Percentiles rank a stretch among this genome's conserved stretches.
Evolutionary conservation across 768 basidiomycete genomes (phyloP).

Genomic region (Cyclocybe cylindracea): DNA sequence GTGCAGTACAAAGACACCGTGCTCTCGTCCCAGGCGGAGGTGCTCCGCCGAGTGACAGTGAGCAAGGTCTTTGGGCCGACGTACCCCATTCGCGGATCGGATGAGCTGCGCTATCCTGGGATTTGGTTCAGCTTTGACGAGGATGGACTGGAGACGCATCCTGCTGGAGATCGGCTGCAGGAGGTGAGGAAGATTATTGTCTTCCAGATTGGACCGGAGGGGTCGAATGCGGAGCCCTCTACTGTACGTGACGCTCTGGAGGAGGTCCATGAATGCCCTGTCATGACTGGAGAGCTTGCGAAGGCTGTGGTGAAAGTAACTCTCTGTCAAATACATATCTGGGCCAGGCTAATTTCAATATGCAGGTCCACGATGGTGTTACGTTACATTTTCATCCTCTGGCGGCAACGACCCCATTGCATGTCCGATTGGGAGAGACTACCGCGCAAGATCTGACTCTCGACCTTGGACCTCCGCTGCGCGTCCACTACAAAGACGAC

Average conservation of each 20-base stretch:
- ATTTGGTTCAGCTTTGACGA: constrained; percentile 86
- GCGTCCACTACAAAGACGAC: constrained; percentile 86
- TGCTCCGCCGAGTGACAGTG: constrained; percentile 64
- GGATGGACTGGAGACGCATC: constrained; percentile 56
- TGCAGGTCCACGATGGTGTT: constrained; percentile 74
- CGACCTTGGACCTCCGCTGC: constrained; percentile 77
- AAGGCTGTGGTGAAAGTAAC: constrained; percentile 68
- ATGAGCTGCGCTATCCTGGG: constrained; percentile 80
- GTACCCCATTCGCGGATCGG: constrained; percentile 51
- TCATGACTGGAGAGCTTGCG: constrained; percentile 73
- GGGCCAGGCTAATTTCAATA: no score
- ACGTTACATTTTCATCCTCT: constrained; percentile 67
- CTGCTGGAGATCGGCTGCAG: constrained; percentile 64
- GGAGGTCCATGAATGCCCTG: constrained; percentile 63
- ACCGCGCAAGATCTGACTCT: constrained; percentile 80
- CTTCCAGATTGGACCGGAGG: constrained; percentile 63
- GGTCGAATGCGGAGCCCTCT: constrained; percentile 22
- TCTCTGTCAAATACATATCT: not conserved
- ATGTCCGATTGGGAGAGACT: constrained; percentile 70
- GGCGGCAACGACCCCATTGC: constrained; percentile 43
- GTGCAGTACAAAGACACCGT: constrained; percentile 67
- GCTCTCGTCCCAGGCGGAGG: constrained; percentile 62
- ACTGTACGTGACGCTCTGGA: constrained; percentile 64
- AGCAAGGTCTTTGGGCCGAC: constrained; percentile 81
- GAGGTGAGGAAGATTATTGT: constrained; percentile 79